Base-by-base conservation (phyloP, 2,329 filamentous ascomycete genomes). In the Pestalotiopsis sp. region DNA sequence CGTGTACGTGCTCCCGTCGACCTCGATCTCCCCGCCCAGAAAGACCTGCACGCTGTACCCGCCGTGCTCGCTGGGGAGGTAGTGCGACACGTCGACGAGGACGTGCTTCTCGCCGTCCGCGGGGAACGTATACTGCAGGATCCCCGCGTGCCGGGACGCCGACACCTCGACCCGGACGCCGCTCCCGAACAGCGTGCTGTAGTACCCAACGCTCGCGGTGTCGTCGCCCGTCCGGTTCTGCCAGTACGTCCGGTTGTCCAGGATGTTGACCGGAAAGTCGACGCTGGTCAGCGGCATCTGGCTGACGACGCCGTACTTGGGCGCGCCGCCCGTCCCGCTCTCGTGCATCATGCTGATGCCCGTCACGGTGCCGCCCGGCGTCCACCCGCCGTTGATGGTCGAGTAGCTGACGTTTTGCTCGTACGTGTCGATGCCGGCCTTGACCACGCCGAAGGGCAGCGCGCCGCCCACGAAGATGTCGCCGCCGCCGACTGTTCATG, bases 61-160 rank as follows among this genome's bases (percentile, higher is more conserved):
- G 11, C 82, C 82, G 38, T 82, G 73, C 58, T 79, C 83, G 27
- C 81, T 83, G 4, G 82, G 81, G 45, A 86, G 76, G 38, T 81
- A 79, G 73, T 86, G 84, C 1, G 83, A 85, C 4, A 86, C 79
- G 74, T 86, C 84, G 1, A 86, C 80, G 2, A 86, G 75, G 9
- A 86, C 70, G 41, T 82, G 74, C 63, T 77, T 81, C 3, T 75
- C 72, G 27, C 67, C 72, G 27, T 64, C 66, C 6, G 27, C 27
- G 1, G 83, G 82, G 20, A 70, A 70, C 0, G 68, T 57, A n/a
- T 67, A 67, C 36, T 64, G 67, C 23, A 68, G 62, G 1, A 66
- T 68, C 6, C 63, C 67, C 38, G 67, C 41, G 27, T 68, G 67
- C 13, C 64, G 62, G 6, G 67, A 25, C 14, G 52, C 65, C 13